Base-by-base conservation (phyloP, 2,329 filamentous ascomycete species). In the Hymenoscyphus occultus region DNA sequence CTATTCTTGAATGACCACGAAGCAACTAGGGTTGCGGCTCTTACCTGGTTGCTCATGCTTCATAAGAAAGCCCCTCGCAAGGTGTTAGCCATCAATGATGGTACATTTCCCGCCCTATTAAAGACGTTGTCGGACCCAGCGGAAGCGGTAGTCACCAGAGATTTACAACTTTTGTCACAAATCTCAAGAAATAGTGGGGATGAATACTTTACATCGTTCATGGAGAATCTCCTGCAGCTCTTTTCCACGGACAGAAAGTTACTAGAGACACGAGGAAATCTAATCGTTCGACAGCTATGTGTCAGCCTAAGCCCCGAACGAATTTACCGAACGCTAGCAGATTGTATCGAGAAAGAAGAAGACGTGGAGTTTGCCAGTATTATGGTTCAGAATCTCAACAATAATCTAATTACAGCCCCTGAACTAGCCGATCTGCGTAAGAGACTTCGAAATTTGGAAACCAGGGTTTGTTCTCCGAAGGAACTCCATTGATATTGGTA, bases 301-400 rank as follows among this genome's bases (percentile, higher is more conserved):
- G 86, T 96, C 66, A 97, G 91, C 66, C 82, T 99, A 35, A 97
- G 93, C 70, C 91, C 95, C 0, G 95, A 99, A 76, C 87, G 93
- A 57, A 99, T 99, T 65, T 99, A 98, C 74, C 88, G 95, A 39
- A 98, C 93, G 2, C 83, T 99, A 69, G 96, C 95, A 32, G 95
- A 99, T 72, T 97, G 95, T 71, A 90, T 99, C 10, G 95, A 98
- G 77, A 96, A 93, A 74, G 95, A 99, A 77, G 95, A 98, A 78
- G 95, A 99, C 75, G 87, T 99, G 54, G 96, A 99, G 76, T 99
- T 99, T 78, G 94, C 95, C 16, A 97, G 94, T 75, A 98, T 99
- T 72, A 99, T 99, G 95, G 93, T 99, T 39, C 95, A 99, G 77
- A 98, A 98, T 73, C 83, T 99, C 61, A 99, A 99, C 80, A 99